phyloP scores from a whole-genome alignment of 345 rosid genomes.

The Linum tenue region DNA sequence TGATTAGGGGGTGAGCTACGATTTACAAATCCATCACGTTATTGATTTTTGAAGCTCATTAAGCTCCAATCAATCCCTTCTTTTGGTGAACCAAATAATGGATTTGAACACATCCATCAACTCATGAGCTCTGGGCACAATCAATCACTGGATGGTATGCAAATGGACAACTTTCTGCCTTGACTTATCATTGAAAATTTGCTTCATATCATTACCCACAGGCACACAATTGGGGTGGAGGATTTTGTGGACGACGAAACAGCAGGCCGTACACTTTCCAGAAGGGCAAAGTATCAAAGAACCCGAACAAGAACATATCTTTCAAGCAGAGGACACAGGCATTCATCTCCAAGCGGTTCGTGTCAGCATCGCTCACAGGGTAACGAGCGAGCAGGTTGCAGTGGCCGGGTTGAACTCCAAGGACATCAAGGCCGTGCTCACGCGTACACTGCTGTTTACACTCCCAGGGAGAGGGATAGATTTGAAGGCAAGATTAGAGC shows the following conservation, averaged over 20 bases:
- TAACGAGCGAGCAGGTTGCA: slow-evolving; percentile 81
- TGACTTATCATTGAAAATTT: too few relatives aligned
- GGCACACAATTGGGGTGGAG: slow-evolving; percentile 52
- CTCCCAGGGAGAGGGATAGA: slow-evolving; percentile 83
- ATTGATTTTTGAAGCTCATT: too few relatives aligned
- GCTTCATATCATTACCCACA: too few relatives aligned
- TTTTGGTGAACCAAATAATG: too few relatives aligned
- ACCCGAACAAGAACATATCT: slow-evolving; percentile 65
- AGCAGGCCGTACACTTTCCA: slow-evolving; percentile 83
- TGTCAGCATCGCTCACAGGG: slow-evolving; percentile 87
- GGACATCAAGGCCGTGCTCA: slow-evolving; percentile 75
- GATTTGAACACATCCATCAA: too few relatives aligned
- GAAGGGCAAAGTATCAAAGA: slow-evolving; percentile 73
- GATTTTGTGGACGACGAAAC: slow-evolving; percentile 81
- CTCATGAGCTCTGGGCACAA: too few relatives aligned
- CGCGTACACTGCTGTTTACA: slow-evolving; percentile 69
- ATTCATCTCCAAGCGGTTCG: slow-evolving; percentile 83
- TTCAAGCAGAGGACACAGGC: slow-evolving; percentile 75
- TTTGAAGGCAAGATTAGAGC: slow-evolving; percentile 95
- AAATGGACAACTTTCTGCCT: too few relatives aligned
- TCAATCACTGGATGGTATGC: too few relatives aligned
- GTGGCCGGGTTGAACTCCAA: slow-evolving; percentile 94
- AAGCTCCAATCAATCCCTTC: too few relatives aligned
- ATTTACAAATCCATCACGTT: too few relatives aligned
- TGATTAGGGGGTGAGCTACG: too few relatives aligned